Evolutionary conservation across 2,329 filamentous ascomycete genomes (phyloP), one percentile per base, ranked within the genome.

Genomic region (Botryotinia globosa): DNA sequence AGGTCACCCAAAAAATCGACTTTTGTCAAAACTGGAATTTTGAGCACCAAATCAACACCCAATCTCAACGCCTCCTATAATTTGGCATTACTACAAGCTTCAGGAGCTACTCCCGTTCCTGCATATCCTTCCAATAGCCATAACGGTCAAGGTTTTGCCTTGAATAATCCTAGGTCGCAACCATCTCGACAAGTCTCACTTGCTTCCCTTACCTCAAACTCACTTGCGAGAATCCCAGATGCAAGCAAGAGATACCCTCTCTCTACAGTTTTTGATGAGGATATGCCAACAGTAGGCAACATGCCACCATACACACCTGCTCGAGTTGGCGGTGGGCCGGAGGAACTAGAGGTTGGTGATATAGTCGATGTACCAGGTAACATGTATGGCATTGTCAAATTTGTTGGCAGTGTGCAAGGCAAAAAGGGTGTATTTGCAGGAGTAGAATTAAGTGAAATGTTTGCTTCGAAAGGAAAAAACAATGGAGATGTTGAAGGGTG

Each of bases 401-500:
- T 97, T 80, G 85, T 98, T 74, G 96, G 96, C 62, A 85, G 86
- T 56, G 95, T 99, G 58, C 89, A 90, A 77, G 94, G 94, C 75
- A 98, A 97, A 85, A 94, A 92, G 77, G 96, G 96, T 68, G 88
- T 89, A 32, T 99, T 99, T 85, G 94, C 93, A 45, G 96, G 96
- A 63, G 93, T 99, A 51, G 96, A 99, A 82, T 86, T 99, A 75
- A 89, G 91, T 78, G 85, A 88, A 70, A 92, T 97, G 77, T 97
- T 91, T 84, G 92, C 94, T 48, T 82, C 87, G 69, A 89, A 92
- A 80, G 96, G 96, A 48, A 99, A 99, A 86, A 99, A 99, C 80
- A 97, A 89, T 79, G 96, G 96, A 75, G 94, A 97, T 82, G 96
- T 98, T 71, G 95, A 98, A 77, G 96, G 95, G 93, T 95, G 86